Evolutionary conservation across 768 basidiomycete genomes (phyloP), one percentile per base, ranked within the genome.

Genomic region (Boletellus emodensis): DNA sequence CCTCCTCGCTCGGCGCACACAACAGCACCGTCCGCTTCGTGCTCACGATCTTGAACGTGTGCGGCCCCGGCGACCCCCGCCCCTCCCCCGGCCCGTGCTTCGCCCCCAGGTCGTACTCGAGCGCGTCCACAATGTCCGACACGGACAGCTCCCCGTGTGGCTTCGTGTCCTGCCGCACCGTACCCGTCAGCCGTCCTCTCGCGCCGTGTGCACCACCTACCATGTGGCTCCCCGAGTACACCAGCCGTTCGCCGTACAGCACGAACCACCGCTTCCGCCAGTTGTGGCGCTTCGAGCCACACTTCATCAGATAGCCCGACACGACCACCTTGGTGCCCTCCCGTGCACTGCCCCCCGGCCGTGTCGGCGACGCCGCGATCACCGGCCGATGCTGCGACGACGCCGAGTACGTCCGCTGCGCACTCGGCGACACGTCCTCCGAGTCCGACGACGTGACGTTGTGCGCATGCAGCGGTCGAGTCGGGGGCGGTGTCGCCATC

Each of bases 231-330:
- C 84, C 83, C 10, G 84, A 85, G 72, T 99, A 99, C 33, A 91
- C 72, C 46, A 99, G 71, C 63, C 84, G 88, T 61, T 93, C 90
- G 35, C 84, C 84, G 35, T 85, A 92, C n/a, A 99, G 74, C 34
- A 90, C 84, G 61, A 99, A 98, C 95, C 94, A 98, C 26, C 96
- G 74, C 70, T 99, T 98, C 49, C 93, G 80, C 96, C 96, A 99
- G 57, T 83, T 90, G 60, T 89, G 86, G 62, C 95, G 81, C 58
- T 94, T 92, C 39, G 86, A 85, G 24, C 92, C 94, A 67, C 92
- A 94, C 64, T 98, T 98, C 89, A 94, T 93, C 54, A 99, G 75
- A 68, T 98, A 99, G 2, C 94, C 93, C 17, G 84, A 83, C 4
- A 95, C 65, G 35, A 99, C 85, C 35, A 84, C 74, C 72, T 94